Base-by-base conservation (phyloP, 331 rosid genomes). In the Malus hybrid region DNA sequence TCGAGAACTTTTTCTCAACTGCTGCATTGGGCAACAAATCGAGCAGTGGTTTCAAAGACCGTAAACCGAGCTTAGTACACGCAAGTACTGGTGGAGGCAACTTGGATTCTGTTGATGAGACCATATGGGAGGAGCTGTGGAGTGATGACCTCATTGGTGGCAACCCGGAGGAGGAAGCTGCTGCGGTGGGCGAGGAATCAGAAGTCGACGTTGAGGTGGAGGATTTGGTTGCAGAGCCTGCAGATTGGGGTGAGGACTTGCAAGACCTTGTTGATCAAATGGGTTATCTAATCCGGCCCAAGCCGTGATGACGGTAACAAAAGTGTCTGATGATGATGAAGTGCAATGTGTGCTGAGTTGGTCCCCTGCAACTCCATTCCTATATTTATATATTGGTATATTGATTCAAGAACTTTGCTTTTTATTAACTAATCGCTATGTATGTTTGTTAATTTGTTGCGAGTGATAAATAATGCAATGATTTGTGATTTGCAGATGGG, bases 241-340 rank as follows among this genome's bases (percentile, higher is more conserved):
- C 34, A 22, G 89, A 87, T 5, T 92, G 97, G 98, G 74, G 83
- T 71, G 90, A 89, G 74, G 88, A 88, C 42, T 76, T 92, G 83
- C 80, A 78, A 66, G 89, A 82, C 14, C 93, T 92, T 53, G 93
- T 89, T 57, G 97, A 89, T 84, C 91, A 92, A 78, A 71, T 90
- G 93, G 96, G 84, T 75, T 87, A 62, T 87, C 91, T 84, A 15
- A 63, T 29, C 76, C 85, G 68, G 69, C 70, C 91, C 20, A 77
- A 73, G 73, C 86, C 83, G 1, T 79, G 62, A 78, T 5, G 66
- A 34, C 12, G 19, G 16, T 26, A 44, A 52, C 6, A 39, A 26
- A 29, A 26, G 0, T 75, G 42, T 71, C 48, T 10, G 26, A 58
- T 73, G 46, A 16, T 32, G 78, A 30, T 50, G 18, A 67, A 75